Evolutionary conservation across 1,284 basidiomycete species (phyloP).

Genomic region (Trametes polyzona): DNA sequence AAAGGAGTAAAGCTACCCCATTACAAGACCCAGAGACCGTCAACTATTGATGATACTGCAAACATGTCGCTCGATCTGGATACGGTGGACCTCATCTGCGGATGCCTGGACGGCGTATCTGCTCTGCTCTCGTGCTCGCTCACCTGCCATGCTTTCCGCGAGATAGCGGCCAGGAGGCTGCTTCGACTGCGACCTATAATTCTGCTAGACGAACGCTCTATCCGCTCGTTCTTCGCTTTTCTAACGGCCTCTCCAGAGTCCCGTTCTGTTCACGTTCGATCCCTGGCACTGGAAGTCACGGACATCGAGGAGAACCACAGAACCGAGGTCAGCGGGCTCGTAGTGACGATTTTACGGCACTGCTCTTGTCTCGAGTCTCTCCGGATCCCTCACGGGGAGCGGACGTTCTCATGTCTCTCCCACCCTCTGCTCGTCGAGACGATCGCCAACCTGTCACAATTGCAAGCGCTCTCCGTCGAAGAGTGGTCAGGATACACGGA

Average conservation of each 20-base stretch:
- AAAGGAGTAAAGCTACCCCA: no score
- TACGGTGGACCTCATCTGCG: not conserved
- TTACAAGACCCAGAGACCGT: not conserved
- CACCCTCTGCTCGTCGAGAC: not conserved
- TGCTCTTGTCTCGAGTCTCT: not conserved
- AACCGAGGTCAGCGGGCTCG: not conserved
- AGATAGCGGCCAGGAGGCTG: not conserved
- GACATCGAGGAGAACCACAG: not conserved
- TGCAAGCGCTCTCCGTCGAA: not conserved
- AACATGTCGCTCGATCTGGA: not conserved
- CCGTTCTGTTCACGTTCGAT: not conserved
- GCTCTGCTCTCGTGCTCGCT: not conserved
- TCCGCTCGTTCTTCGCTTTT: not conserved
- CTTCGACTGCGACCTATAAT: not conserved
- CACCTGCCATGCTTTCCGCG: not conserved
- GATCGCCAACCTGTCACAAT: not conserved
- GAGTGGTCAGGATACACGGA: not conserved
- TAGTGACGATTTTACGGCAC: not conserved
- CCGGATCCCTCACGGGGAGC: not conserved
- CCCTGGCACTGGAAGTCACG: not conserved
- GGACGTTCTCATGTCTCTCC: not conserved
- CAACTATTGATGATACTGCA: no score
- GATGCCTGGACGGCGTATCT: not conserved
- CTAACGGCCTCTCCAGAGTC: not conserved
- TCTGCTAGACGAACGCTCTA: not conserved